Percentiles rank a stretch among this genome's conserved stretches.
These are phyloP conservation scores for Sugiyamaella novakii DNA, from an alignment of 1,139 yeast genomes.

Conservation along the genomic window DNA sequence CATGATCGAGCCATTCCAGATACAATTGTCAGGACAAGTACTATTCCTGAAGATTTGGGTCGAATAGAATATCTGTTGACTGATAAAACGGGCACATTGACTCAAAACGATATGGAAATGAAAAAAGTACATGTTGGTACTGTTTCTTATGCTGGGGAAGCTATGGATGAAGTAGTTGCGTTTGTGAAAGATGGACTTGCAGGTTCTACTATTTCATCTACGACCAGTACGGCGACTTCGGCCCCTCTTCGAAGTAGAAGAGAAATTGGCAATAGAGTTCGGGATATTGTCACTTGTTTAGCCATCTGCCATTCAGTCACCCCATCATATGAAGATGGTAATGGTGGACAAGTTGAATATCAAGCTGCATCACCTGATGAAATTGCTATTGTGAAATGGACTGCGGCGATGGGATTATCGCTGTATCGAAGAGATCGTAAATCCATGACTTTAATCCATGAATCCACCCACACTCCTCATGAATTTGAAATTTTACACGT, in stretches of 20 bases:
- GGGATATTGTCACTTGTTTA: slow-evolving; percentile 77
- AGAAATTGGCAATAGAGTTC: slow-evolving; percentile 72
- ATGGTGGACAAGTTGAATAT: slow-evolving; percentile 61
- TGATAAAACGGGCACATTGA: slow-evolving; percentile 96
- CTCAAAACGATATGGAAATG: slow-evolving; percentile 98
- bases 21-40: slow-evolving; percentile 93
- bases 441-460: slow-evolving; percentile 67
- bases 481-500: slow-evolving; percentile 72
- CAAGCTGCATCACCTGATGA: slow-evolving; percentile 99
- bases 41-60: slow-evolving; percentile 97
- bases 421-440: slow-evolving; percentile 79
- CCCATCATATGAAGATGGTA: slow-evolving; percentile 63
- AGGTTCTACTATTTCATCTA: slow-evolving; percentile 34
- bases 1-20: slow-evolving; percentile 78
- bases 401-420: slow-evolving; percentile 81
- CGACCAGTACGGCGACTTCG: slow-evolving; percentile 22
- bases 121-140: slow-evolving; percentile 90
- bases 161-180: slow-evolving; percentile 83
- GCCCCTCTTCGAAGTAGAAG: slow-evolving; percentile 49
- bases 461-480: slow-evolving; percentile 54
- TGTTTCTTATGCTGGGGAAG: slow-evolving; percentile 88
- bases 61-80: slow-evolving; percentile 88
- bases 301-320: slow-evolving; percentile 97
- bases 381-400: slow-evolving; percentile 92
- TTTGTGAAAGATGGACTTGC: slow-evolving; percentile 48